phyloP scores from a whole-genome alignment of 164 flowering plant species.

The Saururus chinensis region DNA sequence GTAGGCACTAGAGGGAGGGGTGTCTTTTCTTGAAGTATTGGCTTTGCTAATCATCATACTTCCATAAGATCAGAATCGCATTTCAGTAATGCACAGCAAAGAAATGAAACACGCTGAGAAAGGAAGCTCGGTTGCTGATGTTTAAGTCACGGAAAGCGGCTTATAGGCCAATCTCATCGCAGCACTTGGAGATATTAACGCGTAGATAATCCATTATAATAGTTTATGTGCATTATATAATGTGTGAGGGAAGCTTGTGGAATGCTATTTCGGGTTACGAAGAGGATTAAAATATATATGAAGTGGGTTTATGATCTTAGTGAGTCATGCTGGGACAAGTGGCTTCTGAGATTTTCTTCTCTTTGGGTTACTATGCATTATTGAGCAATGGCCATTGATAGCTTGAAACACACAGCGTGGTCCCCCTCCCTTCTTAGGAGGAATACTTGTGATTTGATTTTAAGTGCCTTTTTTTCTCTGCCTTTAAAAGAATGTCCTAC shows the following conservation, averaged over 20 bases:
- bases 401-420: neutral
- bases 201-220: too few relatives aligned
- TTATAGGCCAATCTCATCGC: constrained; percentile 16
- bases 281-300: constrained; percentile 2
- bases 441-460: too few relatives aligned
- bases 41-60: neutral
- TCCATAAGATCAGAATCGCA: neutral
- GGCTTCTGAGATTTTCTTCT: too few relatives aligned
- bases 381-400: neutral
- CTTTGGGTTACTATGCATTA: too few relatives aligned
- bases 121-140: constrained; percentile 31
- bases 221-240: neutral
- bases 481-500: too few relatives aligned
- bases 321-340: too few relatives aligned
- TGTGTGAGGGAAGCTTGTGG: neutral
- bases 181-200: constrained; percentile 19
- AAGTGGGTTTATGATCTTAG: neutral
- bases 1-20: constrained; percentile 11
- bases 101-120: constrained; percentile 7
- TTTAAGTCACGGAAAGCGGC: constrained; percentile 26
- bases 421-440: neutral
- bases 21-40: neutral
- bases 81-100: neutral
- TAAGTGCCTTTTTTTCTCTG: too few relatives aligned
- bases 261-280: neutral